Conservation (phyloP, 129 eudicot species). For the Centaurea solstitialis region DNA sequence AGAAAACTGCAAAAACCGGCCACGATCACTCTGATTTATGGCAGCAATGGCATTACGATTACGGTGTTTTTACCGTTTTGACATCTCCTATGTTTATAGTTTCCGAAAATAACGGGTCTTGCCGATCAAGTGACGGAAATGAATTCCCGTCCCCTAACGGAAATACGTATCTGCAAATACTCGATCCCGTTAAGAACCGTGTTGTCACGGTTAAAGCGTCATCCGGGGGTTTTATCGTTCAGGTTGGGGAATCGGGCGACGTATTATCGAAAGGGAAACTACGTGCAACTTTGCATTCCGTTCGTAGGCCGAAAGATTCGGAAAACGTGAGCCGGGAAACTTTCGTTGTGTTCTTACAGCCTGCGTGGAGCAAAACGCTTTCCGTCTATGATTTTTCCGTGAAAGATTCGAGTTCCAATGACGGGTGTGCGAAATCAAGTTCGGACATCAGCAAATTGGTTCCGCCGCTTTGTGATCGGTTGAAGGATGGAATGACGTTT, state of each 20-base stretch:
- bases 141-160: slow-evolving; percentile 65
- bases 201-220: slow-evolving; percentile 58
- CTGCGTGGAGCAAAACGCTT: slow-evolving; percentile 75
- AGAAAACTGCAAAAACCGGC: background rate
- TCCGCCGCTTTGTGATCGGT: slow-evolving; percentile 74
- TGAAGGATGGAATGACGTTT: slow-evolving; percentile 89
- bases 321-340: slow-evolving; percentile 80
- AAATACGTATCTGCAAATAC: slow-evolving; percentile 66
- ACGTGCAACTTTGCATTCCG: slow-evolving; percentile 89
- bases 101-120: slow-evolving; percentile 16
- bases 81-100: slow-evolving; percentile 78
- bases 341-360: slow-evolving; percentile 94
- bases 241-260: slow-evolving; percentile 95
- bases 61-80: slow-evolving; percentile 83
- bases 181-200: slow-evolving; percentile 55
- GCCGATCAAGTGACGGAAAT: slow-evolving; percentile 23
- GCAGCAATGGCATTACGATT: slow-evolving; percentile 99
- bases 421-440: slow-evolving; percentile 21
- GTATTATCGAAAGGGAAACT: slow-evolving; percentile 76
- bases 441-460: slow-evolving; percentile 45
- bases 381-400: slow-evolving; percentile 50
- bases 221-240: slow-evolving; percentile 67
- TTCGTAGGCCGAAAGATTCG: slow-evolving; percentile 47
- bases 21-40: slow-evolving; percentile 43
- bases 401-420: slow-evolving; percentile 18